Base-by-base conservation (phyloP, 2,329 filamentous ascomycete genomes). In the Stemphylium beticola region DNA sequence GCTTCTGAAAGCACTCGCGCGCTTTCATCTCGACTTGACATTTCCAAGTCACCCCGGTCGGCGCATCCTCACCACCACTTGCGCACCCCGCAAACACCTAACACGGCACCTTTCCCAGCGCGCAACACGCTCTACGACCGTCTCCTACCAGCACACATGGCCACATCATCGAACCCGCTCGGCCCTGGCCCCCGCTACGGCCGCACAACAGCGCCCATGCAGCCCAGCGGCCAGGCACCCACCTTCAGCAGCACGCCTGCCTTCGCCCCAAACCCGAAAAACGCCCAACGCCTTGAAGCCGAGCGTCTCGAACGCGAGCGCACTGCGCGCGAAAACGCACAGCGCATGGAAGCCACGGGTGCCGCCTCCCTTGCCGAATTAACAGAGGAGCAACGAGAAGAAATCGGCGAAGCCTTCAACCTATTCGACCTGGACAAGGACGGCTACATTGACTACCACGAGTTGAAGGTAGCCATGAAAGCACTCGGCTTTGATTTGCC, bases 381-480 rank as follows among this genome's bases (percentile, higher is more conserved):
- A 64, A 88, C 87, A 17, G 93, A 97, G 70, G 93, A 97, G 77
- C 93, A 97, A 75, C 85, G 89, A 62, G 91, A 96, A 70, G 93
- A 97, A 76, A 93, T 97, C 61, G 91, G 91, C 74, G 93, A 97
- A 82, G 93, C 93, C 90, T 98, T 98, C 77, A 88, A 88, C 58
- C 87, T 98, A 62, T 98, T 99, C 82, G 95, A 98, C 76, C 89
- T 96, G 71, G 93, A 98, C 82, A 93, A 96, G 75, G 93, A 98
- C 79, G 85, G 88, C 41, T 87, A 90, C 76, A 91, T 99, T 72
- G 93, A 98, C 80, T 98, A 96, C 81, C 95, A 98, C 79, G 95
- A 99, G 79, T 91, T 98, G 74, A 93, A 95, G 77, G 95, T 98
- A 78, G 92, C 93, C 57, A 88, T 98, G 68, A 95, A 96, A 74